Base-by-base conservation (phyloP, 768 basidiomycete genomes). In the Boletus pseudopeckii region DNA sequence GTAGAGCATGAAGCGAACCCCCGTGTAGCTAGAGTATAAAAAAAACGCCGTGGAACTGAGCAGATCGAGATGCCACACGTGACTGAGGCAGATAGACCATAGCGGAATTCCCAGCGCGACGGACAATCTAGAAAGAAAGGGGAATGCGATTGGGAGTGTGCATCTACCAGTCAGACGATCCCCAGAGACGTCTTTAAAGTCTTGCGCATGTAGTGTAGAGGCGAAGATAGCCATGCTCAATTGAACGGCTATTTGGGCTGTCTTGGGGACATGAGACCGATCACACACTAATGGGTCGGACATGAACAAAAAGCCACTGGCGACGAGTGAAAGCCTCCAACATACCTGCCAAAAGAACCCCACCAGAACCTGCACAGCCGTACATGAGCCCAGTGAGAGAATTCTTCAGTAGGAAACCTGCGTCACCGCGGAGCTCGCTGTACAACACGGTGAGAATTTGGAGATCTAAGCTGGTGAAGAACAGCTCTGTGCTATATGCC, bases 111-210 rank as follows among this genome's bases (percentile, higher is more conserved):
- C 53, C 26, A 68, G 8, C 18, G 46, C 32, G 34, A 60, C 39
- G n/a, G 59, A 66, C 11, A 58, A 4, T 34, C 68, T 46, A 2
- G 65, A 51, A 5, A 40, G 22, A 4, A 57, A 45, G 1, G 78
- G 78, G 7, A 65, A 65, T 14, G 67, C 59, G 44, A 79, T 75
- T 7, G 76, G 77, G 9, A 80, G 59, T 0, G 77, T 79, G 7
- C 57, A 49, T 39, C 77, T 62, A 7, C 72, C 74, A 5, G 61
- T 61, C 1, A 62, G 47, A 3, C 56, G 55, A 52, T 78, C 79
- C 5, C 78, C 77, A 22, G 66, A 64, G 8, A 71, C 60, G 50
- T 80, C 78, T 22, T 70, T 65, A 34, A 71, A 71, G 45, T 71
- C 67, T 55, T 71, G 64, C 3, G 60, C 60, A 26, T 64, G 60